These are phyloP conservation scores for Malassezia globosa DNA, from an alignment of 1,284 basidiomycete genomes.

Conservation along the genomic window DNA sequence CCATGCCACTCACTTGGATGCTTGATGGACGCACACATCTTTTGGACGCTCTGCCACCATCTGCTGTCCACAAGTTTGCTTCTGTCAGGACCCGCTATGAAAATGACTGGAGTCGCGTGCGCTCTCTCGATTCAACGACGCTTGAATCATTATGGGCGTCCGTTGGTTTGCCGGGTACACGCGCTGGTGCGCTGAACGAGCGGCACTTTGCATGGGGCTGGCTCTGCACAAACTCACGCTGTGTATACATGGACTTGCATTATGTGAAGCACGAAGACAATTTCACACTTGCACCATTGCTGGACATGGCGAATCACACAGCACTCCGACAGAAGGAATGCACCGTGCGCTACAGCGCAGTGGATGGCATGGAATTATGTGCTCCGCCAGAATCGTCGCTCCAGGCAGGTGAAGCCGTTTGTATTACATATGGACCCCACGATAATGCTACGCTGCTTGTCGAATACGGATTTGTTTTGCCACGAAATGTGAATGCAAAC, in stretches of 20 bases:
- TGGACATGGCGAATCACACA: constrained; percentile 46
- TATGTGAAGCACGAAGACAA: constrained; percentile 34
- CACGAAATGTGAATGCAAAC: neutral
- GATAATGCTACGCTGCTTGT: constrained; percentile 28
- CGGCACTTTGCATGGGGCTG: constrained; percentile 28
- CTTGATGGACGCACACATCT: constrained; percentile 6
- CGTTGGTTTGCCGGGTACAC: neutral
- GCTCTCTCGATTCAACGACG: neutral
- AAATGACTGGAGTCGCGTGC: constrained; percentile 20
- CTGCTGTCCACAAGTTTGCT: constrained; percentile 10
- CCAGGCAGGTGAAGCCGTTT: constrained; percentile 26
- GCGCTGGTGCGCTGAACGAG: neutral
- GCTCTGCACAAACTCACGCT: constrained; percentile 41
- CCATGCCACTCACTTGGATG: constrained; percentile 25
- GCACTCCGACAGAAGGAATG: constrained; percentile 20
- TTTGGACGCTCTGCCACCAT: constrained; percentile 18
- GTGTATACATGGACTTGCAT: constrained; percentile 29
- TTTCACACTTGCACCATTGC: constrained; percentile 38
- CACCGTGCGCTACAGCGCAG: constrained; percentile 22
- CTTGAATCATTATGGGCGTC: constrained; percentile 14
- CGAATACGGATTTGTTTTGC: constrained; percentile 38
- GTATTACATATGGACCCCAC: constrained; percentile 40
- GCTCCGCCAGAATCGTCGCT: constrained; percentile 17
- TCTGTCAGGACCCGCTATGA: constrained; percentile 23
- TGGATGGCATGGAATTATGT: constrained; percentile 25